A percentile compares a stretch with the other conserved stretches of the same genome.
phyloP scores from a whole-genome alignment of 257 asterid genomes.

The Solanum chiquidenum region DNA sequence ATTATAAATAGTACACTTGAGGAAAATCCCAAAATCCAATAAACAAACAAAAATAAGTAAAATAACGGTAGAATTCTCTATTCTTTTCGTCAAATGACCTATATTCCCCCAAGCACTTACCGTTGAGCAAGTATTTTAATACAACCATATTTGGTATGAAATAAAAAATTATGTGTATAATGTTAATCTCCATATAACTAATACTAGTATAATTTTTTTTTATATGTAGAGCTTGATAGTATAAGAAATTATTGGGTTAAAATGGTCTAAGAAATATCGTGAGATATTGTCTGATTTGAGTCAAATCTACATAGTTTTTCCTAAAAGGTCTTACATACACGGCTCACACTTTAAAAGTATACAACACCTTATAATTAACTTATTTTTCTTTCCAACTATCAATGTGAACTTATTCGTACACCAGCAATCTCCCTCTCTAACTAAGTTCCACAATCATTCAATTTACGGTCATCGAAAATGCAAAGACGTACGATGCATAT shows the following conservation, averaged over 20 bases:
- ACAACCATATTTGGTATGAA: not conserved
- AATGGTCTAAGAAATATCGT: not conserved
- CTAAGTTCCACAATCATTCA: no score
- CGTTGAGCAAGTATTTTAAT: conserved; percentile 5
- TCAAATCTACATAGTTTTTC: rapidly evolving
- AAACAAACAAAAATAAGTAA: conserved; percentile 1
- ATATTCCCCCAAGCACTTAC: conserved; percentile 15
- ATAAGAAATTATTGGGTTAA: no score
- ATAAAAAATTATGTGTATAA: no score
- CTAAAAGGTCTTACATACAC: no score
- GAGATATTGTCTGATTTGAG: not conserved
- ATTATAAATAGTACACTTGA: no score
- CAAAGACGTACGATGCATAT: no score
- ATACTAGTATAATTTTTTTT: no score
- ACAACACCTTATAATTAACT: not conserved
- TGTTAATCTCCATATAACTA: no score
- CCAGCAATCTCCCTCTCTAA: not conserved
- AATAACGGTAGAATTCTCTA: conserved; percentile 19
- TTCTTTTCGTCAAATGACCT: conserved; percentile 7
- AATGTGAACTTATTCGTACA: not conserved
- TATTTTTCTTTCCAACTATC: not conserved
- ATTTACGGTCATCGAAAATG: no score
- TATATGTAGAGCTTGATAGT: not conserved
- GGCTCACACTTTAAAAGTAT: not conserved
- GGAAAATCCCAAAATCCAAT: not conserved